Base-by-base conservation (phyloP, 345 rosid species). In the Excoecaria agallocha region DNA sequence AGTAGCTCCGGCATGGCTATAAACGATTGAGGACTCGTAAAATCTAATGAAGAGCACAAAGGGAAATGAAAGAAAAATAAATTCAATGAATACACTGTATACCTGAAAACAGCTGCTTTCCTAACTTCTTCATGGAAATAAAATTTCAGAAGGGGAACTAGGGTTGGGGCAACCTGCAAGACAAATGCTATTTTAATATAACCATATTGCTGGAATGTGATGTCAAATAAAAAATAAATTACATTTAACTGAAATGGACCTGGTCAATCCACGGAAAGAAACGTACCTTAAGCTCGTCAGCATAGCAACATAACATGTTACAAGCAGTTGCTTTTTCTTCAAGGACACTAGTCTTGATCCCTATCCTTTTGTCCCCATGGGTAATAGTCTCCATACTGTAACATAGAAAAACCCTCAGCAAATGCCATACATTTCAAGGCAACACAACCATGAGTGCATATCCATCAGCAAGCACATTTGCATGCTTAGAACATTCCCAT, bases 41-140 rank as follows among this genome's bases (percentile, higher is more conserved):
- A n/a, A 22, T 24, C 8, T n/a, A 52, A 6, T 19, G 41, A 43
- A 56, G 50, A 22, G 16, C 54, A 61, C 67, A 51, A 74, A 62
- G 45, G 35, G 16, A 39, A 52, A 45, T 22, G 15, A 55, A 69
- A 77, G 62, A 19, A 67, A 51, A 74, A 52, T 17, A 48, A 11
- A 63, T 19, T 20, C 12, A 66, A 43, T 12, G 38, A 30, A 70
- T 45, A 69, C 35, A 52, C 22, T 63, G 74, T n/a, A 55, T 86
- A 96, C 99, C 99, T 88, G 99, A 96, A n/a, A 80, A 96, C 98
- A 76, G 99, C 99, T 68, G 99, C 99, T 87, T 93, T 96, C 86
- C 99, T 96, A 67, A 96, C 99, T 82, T 96, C 99, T 74, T 96
- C 99, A 43, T 96, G 99, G 85, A 96, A 96, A 84, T 96, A 96